phyloP scores from a whole-genome alignment of 2,329 filamentous ascomycete genomes.

The Apiospora saccharicola region DNA sequence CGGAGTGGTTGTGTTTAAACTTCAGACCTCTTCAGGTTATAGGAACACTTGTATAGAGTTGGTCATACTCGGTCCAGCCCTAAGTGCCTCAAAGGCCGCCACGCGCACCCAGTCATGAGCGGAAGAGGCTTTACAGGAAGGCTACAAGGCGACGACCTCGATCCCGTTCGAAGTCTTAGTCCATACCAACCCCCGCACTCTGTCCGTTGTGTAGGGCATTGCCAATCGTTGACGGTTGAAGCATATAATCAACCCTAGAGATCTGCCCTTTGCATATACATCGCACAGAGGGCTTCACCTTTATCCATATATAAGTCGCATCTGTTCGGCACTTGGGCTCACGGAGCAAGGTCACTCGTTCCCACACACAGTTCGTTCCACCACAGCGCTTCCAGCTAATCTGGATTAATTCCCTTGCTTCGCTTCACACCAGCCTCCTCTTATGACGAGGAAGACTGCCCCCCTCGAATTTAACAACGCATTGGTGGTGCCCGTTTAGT shows the following conservation, averaged over 20 bases:
- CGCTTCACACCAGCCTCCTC: neutral
- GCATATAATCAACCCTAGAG: neutral
- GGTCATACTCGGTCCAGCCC: neutral
- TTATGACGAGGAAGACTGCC: neutral
- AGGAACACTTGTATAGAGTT: neutral
- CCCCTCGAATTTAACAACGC: neutral
- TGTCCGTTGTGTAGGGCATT: constrained; percentile 18
- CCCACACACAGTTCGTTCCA: constrained; percentile 11
- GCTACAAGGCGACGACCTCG: neutral
- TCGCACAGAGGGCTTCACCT: neutral
- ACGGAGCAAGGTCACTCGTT: neutral
- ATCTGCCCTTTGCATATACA: neutral
- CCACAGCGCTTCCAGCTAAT: neutral
- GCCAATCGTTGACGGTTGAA: constrained; percentile 17
- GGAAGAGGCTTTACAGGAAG: neutral
- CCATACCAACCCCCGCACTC: constrained; percentile 6
- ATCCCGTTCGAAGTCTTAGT: neutral
- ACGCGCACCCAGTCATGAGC: neutral
- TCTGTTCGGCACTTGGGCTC: neutral
- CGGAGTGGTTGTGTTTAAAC: constrained; percentile 8
- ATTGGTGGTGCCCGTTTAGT: neutral
- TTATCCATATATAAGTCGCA: neutral
- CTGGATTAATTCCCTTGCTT: neutral
- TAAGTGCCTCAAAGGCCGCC: constrained; percentile 1
- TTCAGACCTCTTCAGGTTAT: neutral